Base-by-base conservation (phyloP, 176 grass and related monocot species). In the Paspalum vaginatum region DNA sequence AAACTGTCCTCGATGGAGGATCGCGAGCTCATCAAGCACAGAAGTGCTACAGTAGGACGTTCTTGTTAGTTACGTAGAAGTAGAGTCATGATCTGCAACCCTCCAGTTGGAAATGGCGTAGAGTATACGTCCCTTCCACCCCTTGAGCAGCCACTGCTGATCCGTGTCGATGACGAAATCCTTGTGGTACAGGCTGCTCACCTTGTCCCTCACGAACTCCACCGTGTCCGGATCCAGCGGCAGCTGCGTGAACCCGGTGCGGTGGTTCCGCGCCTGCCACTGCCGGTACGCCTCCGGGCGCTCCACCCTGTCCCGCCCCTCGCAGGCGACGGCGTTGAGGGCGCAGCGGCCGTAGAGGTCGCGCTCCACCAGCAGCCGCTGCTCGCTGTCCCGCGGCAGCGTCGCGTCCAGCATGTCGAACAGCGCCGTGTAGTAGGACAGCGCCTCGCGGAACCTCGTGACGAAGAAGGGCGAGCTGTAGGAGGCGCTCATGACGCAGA, bases 251-350 rank as follows among this genome's bases (percentile, higher is more conserved):
- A 57, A n/a, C 20, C 54, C 54, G 9, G 54, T n/a, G 20, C 54
- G 54, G 20, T 22, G 54, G 54, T 60, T 88, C 51, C 94, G 81
- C 56, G 86, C 89, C 72, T 93, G 89, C 94, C 91, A 97, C 45
- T 92, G 89, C 79, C 92, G 94, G 72, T 92, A 97, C 8, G 82
- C 90, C 82, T 97, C 94, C 0, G 54, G 54, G 54, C 54, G 54
- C 54, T 22, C 54, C 54, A 57, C 54, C 54, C 54, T 57, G n/a
- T 57, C 54, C 9, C 0, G 4, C 20, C 54, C 54, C 54, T 57
- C 54, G 10, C 54, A 57, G 54, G 54, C 54, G 4, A 57, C 9
- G 10, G 21, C 54, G 10, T 57, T 57, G 8, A 57, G 20, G 20
- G 2, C 7, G 10, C 2, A 11, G 2, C 21, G 54, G 20, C 54